A percentile compares a stretch with the other conserved stretches of the same genome.
Conservation (phyloP, 352 stramenopile genomes). For the Peronospora tabacina region DNA sequence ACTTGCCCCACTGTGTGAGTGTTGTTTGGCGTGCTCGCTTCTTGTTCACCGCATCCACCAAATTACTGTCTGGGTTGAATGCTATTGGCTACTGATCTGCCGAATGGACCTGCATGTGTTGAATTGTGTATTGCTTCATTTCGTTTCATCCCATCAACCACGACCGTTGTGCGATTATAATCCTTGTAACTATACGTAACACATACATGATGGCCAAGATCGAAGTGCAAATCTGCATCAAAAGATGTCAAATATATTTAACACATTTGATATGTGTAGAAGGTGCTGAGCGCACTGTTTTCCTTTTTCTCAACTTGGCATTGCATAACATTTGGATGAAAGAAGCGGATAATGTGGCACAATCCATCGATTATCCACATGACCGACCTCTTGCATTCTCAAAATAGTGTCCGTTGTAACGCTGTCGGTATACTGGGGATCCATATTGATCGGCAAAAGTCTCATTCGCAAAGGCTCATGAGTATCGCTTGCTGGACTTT, state of each 20-base stretch:
- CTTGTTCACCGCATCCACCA: too few relatives aligned
- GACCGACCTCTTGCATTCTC: neutral
- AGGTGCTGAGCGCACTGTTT: too few relatives aligned
- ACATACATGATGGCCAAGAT: neutral
- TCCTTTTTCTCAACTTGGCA: too few relatives aligned
- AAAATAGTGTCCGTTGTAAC: neutral
- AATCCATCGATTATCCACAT: neutral
- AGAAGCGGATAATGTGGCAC: neutral
- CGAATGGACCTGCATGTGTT: too few relatives aligned
- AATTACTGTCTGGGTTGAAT: too few relatives aligned
- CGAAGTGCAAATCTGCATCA: neutral
- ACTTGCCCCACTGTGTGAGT: too few relatives aligned
- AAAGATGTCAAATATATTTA: neutral
- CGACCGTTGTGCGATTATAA: neutral
- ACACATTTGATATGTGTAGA: too few relatives aligned
- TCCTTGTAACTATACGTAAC: neutral
- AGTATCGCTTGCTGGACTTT: neutral
- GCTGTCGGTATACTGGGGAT: neutral
- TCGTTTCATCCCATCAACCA: too few relatives aligned
- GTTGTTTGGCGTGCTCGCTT: too few relatives aligned
- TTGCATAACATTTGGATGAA: neutral
- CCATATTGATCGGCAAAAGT: neutral
- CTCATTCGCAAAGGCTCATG: neutral
- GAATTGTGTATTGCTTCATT: too few relatives aligned
- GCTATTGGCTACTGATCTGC: too few relatives aligned